Evolutionary conservation across 305 asterid species (phyloP), one percentile per base, ranked within the genome.

Genomic region (Solanum hybrid): DNA sequence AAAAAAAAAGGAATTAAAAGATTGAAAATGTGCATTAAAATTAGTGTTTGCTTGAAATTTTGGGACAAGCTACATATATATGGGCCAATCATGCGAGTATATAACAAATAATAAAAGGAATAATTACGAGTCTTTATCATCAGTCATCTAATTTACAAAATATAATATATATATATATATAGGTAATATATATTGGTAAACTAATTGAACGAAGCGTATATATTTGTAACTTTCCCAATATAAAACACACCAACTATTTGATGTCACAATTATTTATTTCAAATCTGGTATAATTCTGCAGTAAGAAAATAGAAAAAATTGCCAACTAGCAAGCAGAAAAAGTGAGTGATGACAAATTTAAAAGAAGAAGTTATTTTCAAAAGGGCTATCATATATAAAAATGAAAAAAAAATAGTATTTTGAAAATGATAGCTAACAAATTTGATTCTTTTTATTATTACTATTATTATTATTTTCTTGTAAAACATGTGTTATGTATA

Each of bases 361-460:
- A 27, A 45, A 81, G 87, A 81, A 81, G 37, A 2, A 40, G 69
- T 80, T 81, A 42, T 42, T 81, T 42, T 81, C 86, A 81, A 81
- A 81, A 81, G 24, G 24, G 27, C 86, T 26, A 81, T 81, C 71
- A 81, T 42, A 10, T 77, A 22, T 22, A 14, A 42, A 78, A 40
- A 81, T 42, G 71, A 42, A 72, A 72, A 26, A 72, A 26, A 27
- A 27, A 42, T 81, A 12, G 71, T 40, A 26, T 45, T 81, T 34
- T 81, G 71, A 81, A 42, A 81, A 81, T 81, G 86, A 81, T 27
- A 42, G 71, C 87, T 42, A 81, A 81, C 71, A 81, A 81, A 81
- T 81, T 81, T 42, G 71, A 42, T 42, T 81, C 71, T 15, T 42
- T 34, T 26, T 7, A n/a, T n/a, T n/a, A n/a, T n/a, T n/a, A n/a